Evolutionary conservation across 805 yeast species (phyloP).

Genomic region (Kodamaea jinghongensis): DNA sequence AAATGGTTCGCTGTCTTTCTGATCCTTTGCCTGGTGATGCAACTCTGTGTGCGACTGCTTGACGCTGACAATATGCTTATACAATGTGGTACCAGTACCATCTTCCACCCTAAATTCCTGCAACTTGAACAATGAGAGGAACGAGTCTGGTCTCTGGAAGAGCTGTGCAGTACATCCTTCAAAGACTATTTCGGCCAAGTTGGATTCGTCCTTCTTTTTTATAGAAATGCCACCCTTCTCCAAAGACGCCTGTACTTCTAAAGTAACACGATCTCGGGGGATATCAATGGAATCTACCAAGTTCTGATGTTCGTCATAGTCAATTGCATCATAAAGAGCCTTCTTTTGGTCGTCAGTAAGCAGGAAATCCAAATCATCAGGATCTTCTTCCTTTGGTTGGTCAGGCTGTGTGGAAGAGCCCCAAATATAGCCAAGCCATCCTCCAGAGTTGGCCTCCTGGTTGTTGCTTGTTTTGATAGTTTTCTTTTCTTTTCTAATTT

Average conservation of each 20-base stretch:
- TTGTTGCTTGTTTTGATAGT: conserved; percentile 22
- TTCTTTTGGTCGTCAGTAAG: conserved; percentile 83
- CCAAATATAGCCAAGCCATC: conserved; percentile 79
- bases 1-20: conserved; percentile 49
- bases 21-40: conserved; percentile 14
- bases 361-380: conserved; percentile 23
- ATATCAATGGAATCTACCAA: conserved; percentile 54
- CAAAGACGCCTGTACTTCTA: conserved; percentile 65
- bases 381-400: conserved; percentile 30
- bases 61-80: conserved; percentile 84
- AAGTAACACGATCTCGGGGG: conserved; percentile 70
- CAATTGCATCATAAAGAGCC: conserved; percentile 91
- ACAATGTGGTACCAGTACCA: conserved; percentile 74
- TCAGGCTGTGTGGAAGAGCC: conserved; percentile 27
- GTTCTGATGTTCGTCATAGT: conserved; percentile 67
- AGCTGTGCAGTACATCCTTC: conserved; percentile 78
- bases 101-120: conserved; percentile 85
- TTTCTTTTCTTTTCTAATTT: conserved; percentile 55
- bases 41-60: conserved; percentile 53
- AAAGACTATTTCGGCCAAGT: conserved; percentile 73
- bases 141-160: conserved; percentile 77
- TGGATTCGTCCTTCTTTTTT: conserved; percentile 34
- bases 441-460: conserved; percentile 20
- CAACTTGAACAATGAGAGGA: conserved; percentile 65
- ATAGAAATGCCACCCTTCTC: conserved; percentile 76